These are phyloP conservation scores for Niebla homalea DNA, from an alignment of 495 filamentous ascomycete species.

Conservation along the genomic window DNA sequence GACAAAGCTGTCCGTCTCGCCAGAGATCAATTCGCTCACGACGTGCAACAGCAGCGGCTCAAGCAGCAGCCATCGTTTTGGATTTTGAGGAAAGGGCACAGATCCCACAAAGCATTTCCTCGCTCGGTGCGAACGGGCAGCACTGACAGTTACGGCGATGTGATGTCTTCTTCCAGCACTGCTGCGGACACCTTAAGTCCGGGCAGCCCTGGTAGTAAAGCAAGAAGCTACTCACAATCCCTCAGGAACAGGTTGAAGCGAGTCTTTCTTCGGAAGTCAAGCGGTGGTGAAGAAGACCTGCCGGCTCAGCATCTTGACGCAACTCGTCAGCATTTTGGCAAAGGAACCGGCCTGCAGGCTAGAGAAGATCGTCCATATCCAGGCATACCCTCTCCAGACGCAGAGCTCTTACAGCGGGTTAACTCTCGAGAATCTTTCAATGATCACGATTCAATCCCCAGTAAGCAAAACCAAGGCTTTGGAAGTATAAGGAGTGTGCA, in stretches of 20 bases:
- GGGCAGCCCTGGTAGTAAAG: slow-evolving; percentile 27
- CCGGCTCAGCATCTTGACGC: slow-evolving; percentile 40
- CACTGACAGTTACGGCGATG: slow-evolving; percentile 23
- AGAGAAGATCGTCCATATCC: slow-evolving; percentile 14
- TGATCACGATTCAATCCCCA: slow-evolving; percentile 24
- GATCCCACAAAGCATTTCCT: slow-evolving; percentile 40
- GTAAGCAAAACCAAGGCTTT: slow-evolving; percentile 29
- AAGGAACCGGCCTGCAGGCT: slow-evolving; percentile 16
- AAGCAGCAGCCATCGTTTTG: slow-evolving; percentile 35
- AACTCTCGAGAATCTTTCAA: slow-evolving; percentile 28
- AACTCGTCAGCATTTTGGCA: slow-evolving; percentile 30
- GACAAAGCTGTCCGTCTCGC: slow-evolving; percentile 37
- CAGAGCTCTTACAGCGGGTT: slow-evolving; percentile 28
- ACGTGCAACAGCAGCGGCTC: slow-evolving; percentile 20
- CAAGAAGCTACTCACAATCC: slow-evolving; percentile 45
- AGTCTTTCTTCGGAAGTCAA: slow-evolving; percentile 38
- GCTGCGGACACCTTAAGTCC: slow-evolving; percentile 12
- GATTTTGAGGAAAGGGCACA: slow-evolving; percentile 29
- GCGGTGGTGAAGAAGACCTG: slow-evolving; percentile 24
- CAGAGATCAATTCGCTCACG: slow-evolving; percentile 32
- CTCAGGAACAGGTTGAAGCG: slow-evolving; percentile 49
- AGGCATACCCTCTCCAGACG: slow-evolving; percentile 17
- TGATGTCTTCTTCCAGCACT: slow-evolving; percentile 14
- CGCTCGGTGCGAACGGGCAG: slow-evolving; percentile 46
- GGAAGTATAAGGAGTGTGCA: slow-evolving; percentile 39